Evolutionary conservation across 805 yeast genomes (phyloP), one percentile per base, ranked within the genome.

Genomic region (Kuraishia capsulata): DNA sequence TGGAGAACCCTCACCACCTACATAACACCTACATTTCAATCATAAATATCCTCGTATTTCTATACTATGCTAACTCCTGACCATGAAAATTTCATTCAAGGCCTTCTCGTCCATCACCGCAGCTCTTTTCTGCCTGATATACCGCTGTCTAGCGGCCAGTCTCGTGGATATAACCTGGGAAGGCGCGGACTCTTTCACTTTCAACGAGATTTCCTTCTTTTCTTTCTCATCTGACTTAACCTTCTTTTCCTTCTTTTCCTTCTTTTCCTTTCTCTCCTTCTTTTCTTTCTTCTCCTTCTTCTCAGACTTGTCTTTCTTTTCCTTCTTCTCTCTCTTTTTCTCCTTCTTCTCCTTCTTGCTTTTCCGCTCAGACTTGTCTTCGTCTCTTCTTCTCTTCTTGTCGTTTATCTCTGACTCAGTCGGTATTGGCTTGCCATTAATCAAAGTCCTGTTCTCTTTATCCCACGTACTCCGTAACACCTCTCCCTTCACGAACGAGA

Each of bases 1-100:
- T n/a, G n/a, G n/a, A n/a, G n/a, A n/a, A n/a, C n/a, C n/a, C n/a
- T n/a, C n/a, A n/a, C n/a, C n/a, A n/a, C n/a, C n/a, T n/a, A n/a
- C n/a, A n/a, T n/a, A n/a, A n/a, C n/a, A n/a, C n/a, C n/a, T n/a
- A n/a, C n/a, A n/a, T n/a, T n/a, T n/a, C n/a, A n/a, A n/a, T n/a
- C n/a, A n/a, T n/a, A n/a, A n/a, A n/a, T n/a, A n/a, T n/a, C n/a
- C n/a, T n/a, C n/a, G n/a, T n/a, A n/a, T n/a, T n/a, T n/a, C n/a
- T n/a, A n/a, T n/a, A n/a, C n/a, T n/a, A n/a, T n/a, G n/a, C n/a
- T n/a, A n/a, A n/a, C n/a, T n/a, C n/a, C 6, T 28, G 17, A 88
- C 75, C 97, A 90, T 90, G 54, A 90, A 85, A 41, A 90, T 90
- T 60, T 90, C 97, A 49, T 85, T 87, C 44, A 90, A 69, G 11